phyloP scores from a whole-genome alignment of 2,329 filamentous ascomycete species.

The Colletotrichum theobromicola region DNA sequence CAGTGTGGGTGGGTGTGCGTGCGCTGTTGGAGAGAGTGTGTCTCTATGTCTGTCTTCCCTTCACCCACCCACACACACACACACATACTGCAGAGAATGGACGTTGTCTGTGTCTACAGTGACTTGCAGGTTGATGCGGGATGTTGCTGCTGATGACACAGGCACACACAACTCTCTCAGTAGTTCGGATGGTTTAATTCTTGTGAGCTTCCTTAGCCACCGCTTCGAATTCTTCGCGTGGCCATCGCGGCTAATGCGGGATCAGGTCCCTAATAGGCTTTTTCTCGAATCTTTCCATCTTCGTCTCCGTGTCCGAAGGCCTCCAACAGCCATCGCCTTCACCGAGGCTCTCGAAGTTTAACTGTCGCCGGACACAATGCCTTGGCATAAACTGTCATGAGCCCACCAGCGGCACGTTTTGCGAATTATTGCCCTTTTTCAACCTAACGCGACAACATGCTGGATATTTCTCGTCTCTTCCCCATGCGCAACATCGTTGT shows the following conservation, averaged over 20 bases:
- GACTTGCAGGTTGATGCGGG: constrained; percentile 16
- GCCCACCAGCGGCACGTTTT: not conserved
- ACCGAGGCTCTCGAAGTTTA: not conserved
- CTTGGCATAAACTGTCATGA: not conserved
- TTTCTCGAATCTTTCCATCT: constrained; percentile 12
- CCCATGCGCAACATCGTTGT: not conserved
- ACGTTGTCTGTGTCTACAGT: not conserved
- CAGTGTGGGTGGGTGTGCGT: not conserved
- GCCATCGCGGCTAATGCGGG: constrained; percentile 8
- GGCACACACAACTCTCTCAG: not conserved
- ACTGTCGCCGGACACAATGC: not conserved
- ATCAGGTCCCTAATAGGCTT: not conserved
- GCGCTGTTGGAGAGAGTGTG: not conserved
- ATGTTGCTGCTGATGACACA: constrained; percentile 1
- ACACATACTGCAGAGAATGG: not conserved
- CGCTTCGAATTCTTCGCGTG: not conserved
- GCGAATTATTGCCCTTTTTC: constrained; percentile 2
- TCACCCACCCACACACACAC: not conserved
- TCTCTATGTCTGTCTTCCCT: not conserved
- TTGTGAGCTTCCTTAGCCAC: not conserved
- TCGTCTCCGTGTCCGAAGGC: not conserved
- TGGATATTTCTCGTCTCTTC: not conserved
- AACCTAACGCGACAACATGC: not conserved
- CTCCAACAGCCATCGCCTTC: not conserved
- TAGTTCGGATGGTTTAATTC: constrained; percentile 12